Percentiles rank a stretch among this genome's conserved stretches.
These are phyloP conservation scores for Salvia miltiorrhiza DNA, from an alignment of 257 asterid genomes.

Conservation along the genomic window DNA sequence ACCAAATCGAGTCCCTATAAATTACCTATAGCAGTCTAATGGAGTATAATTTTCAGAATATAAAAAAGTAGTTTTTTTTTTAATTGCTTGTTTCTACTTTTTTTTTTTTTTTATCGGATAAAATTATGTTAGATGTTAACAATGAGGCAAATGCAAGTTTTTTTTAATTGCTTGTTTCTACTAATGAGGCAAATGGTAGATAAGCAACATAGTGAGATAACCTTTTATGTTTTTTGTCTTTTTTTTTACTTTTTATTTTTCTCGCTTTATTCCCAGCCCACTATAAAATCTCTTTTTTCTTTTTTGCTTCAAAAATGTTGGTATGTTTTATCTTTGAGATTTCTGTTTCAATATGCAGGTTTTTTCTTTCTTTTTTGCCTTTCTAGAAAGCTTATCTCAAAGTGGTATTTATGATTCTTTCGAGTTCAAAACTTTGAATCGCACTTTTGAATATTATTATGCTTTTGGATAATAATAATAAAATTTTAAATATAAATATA, in stretches of 20 bases:
- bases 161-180: conserved; percentile 20
- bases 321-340: background rate
- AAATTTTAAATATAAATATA: background rate
- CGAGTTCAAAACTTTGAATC: background rate
- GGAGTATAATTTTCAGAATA: too few relatives aligned
- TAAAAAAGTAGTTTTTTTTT: background rate
- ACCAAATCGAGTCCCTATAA: too few relatives aligned
- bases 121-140: too few relatives aligned
- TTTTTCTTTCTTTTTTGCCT: background rate
- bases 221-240: background rate
- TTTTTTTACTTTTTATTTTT: background rate
- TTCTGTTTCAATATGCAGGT: background rate
- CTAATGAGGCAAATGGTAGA: background rate
- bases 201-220: background rate
- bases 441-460: background rate
- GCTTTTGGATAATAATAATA: background rate
- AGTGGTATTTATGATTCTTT: background rate
- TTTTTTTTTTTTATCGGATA: too few relatives aligned
- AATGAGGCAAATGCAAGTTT: too few relatives aligned
- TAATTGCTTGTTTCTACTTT: background rate
- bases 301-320: background rate
- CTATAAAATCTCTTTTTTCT: background rate
- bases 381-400: background rate
- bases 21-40: too few relatives aligned
- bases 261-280: conserved; percentile 22